Percentiles rank a stretch among this genome's conserved stretches.
phyloP scores from a whole-genome alignment of 2,329 filamentous ascomycete species.

The Sporothrix curviconia region DNA sequence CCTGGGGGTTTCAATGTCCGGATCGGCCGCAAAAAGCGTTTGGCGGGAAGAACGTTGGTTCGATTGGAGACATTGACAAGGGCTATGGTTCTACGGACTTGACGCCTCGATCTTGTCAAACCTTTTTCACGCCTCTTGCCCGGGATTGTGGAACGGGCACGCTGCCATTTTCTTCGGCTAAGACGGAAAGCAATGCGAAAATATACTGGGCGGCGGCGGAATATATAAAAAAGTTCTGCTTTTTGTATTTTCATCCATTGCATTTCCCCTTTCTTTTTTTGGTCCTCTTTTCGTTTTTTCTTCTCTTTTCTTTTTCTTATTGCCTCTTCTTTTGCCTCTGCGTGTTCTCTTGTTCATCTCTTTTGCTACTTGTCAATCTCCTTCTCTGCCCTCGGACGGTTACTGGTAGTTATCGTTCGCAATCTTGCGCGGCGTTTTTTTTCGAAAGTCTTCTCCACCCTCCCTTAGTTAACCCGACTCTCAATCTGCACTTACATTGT shows the following conservation, averaged over 20 bases:
- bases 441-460: conserved; percentile 18
- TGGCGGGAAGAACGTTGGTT: conserved; percentile 63
- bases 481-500: conserved; percentile 8
- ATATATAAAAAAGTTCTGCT: conserved; percentile 22
- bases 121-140: conserved; percentile 58
- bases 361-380: conserved; percentile 10
- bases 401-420: conserved; percentile 20
- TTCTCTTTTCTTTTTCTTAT: conserved; percentile 9
- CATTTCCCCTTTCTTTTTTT: background rate
- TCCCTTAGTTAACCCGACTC: conserved; percentile 20
- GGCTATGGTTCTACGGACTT: conserved; percentile 58
- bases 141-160: conserved; percentile 35
- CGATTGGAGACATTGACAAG: conserved; percentile 61
- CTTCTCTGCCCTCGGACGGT: conserved; percentile 14
- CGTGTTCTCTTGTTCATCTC: conserved; percentile 17
- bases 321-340: background rate
- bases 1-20: conserved; percentile 54
- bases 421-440: conserved; percentile 24
- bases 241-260: too few species aligned
- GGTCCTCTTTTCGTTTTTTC: conserved; percentile 8
- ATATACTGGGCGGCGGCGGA: background rate
- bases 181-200: conserved; percentile 20
- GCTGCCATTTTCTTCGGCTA: conserved; percentile 35
- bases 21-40: too few species aligned
- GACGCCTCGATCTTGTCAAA: conserved; percentile 65